phyloP scores from a whole-genome alignment of 202 grass and related monocot species.

The Panicum virgatum region DNA sequence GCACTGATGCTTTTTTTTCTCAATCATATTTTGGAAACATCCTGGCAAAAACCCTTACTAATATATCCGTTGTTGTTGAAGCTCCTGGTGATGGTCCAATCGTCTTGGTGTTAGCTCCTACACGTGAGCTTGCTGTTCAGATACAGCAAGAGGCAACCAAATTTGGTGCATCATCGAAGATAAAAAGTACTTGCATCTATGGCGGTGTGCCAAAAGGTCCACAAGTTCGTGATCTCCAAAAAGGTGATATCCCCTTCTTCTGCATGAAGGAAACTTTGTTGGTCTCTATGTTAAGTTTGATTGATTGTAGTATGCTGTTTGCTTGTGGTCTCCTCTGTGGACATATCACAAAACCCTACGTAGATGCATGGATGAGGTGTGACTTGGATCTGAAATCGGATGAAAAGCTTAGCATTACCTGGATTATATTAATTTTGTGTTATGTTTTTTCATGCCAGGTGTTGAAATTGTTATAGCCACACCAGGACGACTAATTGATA shows the following conservation, averaged over 20 bases:
- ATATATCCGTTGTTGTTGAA: conserved; percentile 47
- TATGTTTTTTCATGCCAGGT: conserved; percentile 56
- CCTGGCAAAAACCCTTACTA: conserved; percentile 21
- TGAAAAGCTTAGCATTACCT: background rate
- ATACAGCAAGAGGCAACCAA: conserved; percentile 94
- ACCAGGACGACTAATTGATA: conserved; percentile 96
- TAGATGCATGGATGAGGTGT: background rate
- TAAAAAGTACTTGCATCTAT: conserved; percentile 97
- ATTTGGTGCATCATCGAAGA: conserved; percentile 95
- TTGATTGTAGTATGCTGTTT: no score
- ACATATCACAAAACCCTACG: background rate
- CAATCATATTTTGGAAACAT: conserved; percentile 6
- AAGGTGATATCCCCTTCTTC: conserved; percentile 42
- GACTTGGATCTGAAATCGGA: background rate
- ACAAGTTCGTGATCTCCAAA: conserved; percentile 98
- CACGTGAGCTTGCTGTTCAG: conserved; percentile 89
- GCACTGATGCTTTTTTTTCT: conserved; percentile 19
- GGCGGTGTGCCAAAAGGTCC: conserved; percentile 97
- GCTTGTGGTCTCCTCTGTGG: background rate
- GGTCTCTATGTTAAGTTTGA: background rate
- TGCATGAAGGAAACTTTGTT: conserved; percentile 1
- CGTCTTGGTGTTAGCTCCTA: conserved; percentile 87
- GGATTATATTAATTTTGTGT: conserved; percentile 18
- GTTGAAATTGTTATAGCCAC: conserved; percentile 99
- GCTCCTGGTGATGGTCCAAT: conserved; percentile 89